Evolutionary conservation across 176 grass and related monocot species (phyloP).

Genomic region (Hordeum vulgare): DNA sequence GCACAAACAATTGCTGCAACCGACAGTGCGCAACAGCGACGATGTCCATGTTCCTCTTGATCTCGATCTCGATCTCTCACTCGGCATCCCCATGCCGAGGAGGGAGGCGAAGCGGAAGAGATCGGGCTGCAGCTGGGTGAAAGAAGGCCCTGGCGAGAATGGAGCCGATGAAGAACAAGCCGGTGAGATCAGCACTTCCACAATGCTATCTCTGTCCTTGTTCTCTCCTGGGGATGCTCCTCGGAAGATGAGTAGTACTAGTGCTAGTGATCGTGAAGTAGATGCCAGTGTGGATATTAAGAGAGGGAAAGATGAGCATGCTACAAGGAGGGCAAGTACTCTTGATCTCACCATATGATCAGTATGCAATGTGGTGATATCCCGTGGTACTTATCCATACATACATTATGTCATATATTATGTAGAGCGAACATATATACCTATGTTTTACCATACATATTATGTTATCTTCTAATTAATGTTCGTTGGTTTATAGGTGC

Average conservation of each 20-base stretch:
- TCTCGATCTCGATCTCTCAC: conserved; percentile 27
- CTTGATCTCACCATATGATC: conserved; percentile 51
- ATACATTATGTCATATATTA: background rate
- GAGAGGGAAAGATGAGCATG: background rate
- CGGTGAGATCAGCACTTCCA: background rate
- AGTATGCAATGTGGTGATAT: conserved; percentile 40
- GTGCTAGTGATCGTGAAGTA: background rate
- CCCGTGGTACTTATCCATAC: conserved; percentile 38
- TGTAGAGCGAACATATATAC: conserved; percentile 3
- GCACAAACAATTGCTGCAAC: background rate
- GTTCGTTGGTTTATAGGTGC: background rate
- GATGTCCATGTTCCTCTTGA: background rate
- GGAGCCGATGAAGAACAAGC: conserved; percentile 17
- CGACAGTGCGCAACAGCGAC: background rate
- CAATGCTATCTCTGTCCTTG: conserved; percentile 26
- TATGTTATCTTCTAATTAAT: background rate
- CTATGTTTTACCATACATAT: background rate
- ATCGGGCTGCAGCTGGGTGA: background rate
- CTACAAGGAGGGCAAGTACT: conserved; percentile 42
- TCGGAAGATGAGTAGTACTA: background rate
- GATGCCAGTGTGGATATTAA: background rate
- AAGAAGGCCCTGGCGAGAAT: background rate
- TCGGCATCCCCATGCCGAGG: background rate
- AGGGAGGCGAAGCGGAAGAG: background rate
- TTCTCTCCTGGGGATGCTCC: background rate